A percentile compares a stretch with the other conserved stretches of the same genome.
phyloP scores from a whole-genome alignment of 2,329 filamentous ascomycete species.

The Apiospora arundinis region DNA sequence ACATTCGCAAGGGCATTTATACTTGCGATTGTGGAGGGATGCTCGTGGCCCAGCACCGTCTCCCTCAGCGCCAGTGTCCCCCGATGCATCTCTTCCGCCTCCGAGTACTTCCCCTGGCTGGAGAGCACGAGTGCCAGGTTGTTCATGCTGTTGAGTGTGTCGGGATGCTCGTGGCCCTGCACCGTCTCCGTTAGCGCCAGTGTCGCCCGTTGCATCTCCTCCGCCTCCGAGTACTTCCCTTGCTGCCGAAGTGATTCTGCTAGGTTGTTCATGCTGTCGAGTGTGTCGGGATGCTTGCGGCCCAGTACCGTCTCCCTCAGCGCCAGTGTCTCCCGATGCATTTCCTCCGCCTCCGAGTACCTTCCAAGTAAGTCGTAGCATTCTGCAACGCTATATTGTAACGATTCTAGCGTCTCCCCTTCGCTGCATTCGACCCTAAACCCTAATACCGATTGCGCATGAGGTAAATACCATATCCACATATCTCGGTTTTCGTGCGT shows the following conservation, averaged over 20 bases:
- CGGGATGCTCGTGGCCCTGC: background rate
- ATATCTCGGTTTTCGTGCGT: background rate
- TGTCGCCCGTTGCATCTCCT: too few species aligned
- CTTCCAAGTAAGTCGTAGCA: background rate
- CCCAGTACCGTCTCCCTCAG: too few species aligned
- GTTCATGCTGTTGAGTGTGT: background rate
- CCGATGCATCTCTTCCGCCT: too few species aligned
- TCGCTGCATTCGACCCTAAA: conserved; percentile 5
- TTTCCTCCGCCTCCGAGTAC: too few species aligned
- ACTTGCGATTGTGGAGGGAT: background rate
- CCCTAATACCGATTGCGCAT: conserved; percentile 2
- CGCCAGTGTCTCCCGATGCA: too few species aligned
- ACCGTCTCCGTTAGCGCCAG: background rate
- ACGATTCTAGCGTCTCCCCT: background rate
- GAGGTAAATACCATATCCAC: background rate
- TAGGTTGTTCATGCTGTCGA: too few species aligned
- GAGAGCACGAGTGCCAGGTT: too few species aligned
- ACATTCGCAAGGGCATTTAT: background rate
- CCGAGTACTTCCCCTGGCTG: too few species aligned
- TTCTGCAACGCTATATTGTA: background rate
- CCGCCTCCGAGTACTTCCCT: too few species aligned
- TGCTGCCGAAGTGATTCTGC: too few species aligned
- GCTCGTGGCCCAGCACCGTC: background rate
- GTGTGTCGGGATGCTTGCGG: too few species aligned
- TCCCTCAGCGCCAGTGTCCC: background rate